Conservation (phyloP, 2,329 filamentous ascomycete genomes). For the Pseudogymnoascus sp. region DNA sequence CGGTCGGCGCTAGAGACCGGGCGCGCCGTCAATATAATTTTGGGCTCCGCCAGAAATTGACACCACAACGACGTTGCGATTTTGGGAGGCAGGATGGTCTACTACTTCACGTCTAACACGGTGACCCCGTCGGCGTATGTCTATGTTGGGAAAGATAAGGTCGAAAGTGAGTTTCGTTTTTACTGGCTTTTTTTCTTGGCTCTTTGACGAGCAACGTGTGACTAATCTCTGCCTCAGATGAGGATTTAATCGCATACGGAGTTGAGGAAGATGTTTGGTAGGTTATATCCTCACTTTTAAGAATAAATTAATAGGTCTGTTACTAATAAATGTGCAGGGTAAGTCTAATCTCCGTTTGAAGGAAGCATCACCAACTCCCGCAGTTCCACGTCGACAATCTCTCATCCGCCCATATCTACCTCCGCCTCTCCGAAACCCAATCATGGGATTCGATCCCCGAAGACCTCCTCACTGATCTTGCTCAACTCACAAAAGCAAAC, state of each 20-base stretch:
- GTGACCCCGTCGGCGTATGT: slow-evolving; percentile 77
- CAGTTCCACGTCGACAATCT: slow-evolving; percentile 97
- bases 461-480: slow-evolving; percentile 73
- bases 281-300: slow-evolving; percentile 23
- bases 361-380: neutral
- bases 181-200: neutral
- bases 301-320: neutral
- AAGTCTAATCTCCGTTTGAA: slow-evolving; percentile 10
- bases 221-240: slow-evolving; percentile 50
- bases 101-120: slow-evolving; percentile 83
- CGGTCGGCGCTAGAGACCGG: slow-evolving; percentile 20
- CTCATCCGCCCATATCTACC: slow-evolving; percentile 91
- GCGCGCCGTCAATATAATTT: slow-evolving; percentile 26
- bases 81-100: slow-evolving; percentile 59
- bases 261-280: slow-evolving; percentile 95
- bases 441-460: slow-evolving; percentile 75
- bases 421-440: slow-evolving; percentile 70
- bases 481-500: slow-evolving; percentile 97
- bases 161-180: slow-evolving; percentile 62
- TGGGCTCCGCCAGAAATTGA: slow-evolving; percentile 4
- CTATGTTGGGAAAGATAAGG: slow-evolving; percentile 98
- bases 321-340: slow-evolving; percentile 13
- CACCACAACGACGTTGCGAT: neutral
- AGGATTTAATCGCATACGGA: slow-evolving; percentile 89
- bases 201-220: slow-evolving; percentile 12